Evolutionary conservation across 371 early-diverging fungal genomes (phyloP), one percentile per base, ranked within the genome.

Genomic region (Paramicrosporidium saccamoebae): DNA sequence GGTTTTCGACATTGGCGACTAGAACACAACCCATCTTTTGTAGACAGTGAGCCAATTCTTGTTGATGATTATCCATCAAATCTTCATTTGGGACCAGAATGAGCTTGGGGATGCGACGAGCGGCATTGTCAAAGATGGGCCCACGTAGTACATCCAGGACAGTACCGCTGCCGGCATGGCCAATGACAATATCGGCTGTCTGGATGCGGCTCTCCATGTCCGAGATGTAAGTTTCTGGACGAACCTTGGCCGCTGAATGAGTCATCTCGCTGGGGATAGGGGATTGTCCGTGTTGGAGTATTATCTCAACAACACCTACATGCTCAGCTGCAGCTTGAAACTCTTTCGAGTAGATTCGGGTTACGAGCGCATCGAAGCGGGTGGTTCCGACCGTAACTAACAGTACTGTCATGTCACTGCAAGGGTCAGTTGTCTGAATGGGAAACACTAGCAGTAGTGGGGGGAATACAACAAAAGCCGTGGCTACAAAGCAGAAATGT

Each of bases 321-420:
- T 20, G 19, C 3, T 22, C 19, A 15, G 67, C 37, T 3, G 42
- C 23, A 1, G 24, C 27, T 14, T 63, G 39, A 21, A 73, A 50
- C n/a, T 38, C 26, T 0, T 23, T 14, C 3, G 48, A 37, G 14
- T 46, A 37, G 2, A 52, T 42, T 2, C 41, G 32, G 5, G 27
- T 20, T 16, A 78, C 43, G 8, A 84, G 53, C 3, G 44, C 46
- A 32, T 74, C 71, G 33, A 84, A 84, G 0, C 62, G 56, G 3
- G 79, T 78, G 5, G 78, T 65, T 7, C 86, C 86, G 5, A 84
- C 79, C 0, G 82, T 81, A 13, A 75, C 57, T 34, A 78, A 72
- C 6, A 60, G 43, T 3, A 11, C 22, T n/a, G n/a, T n/a, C n/a
- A n/a, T n/a, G n/a, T n/a, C n/a, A n/a, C n/a, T n/a, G n/a, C n/a